Conservation (phyloP, 73 alveolate genomes). For the Halteria grandinella region DNA sequence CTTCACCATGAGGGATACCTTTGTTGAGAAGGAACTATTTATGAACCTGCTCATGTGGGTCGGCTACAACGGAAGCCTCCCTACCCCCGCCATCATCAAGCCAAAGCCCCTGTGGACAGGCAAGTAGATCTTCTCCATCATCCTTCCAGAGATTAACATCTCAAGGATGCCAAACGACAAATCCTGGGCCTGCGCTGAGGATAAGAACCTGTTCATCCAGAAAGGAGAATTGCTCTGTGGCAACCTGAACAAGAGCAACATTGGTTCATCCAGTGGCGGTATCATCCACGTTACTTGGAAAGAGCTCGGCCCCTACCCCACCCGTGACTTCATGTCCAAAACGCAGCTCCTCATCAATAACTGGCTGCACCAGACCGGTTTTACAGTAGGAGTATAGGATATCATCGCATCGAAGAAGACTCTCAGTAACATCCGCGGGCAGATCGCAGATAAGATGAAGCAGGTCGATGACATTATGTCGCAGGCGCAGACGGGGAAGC, state of each 20-base stretch:
- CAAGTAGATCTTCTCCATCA: conserved; percentile 93
- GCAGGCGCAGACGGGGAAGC: conserved; percentile 91
- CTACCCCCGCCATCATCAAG: conserved; percentile 97
- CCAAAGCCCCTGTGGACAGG: conserved; percentile 99
- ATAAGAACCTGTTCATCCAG: conserved; percentile 81
- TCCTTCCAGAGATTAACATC: conserved; percentile 90
- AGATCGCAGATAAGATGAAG: too few relatives aligned
- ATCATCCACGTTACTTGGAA: conserved; percentile 89
- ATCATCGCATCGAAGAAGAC: conserved; percentile 85
- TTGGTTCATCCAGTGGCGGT: conserved; percentile 92
- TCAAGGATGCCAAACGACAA: conserved; percentile 53
- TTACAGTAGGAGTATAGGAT: conserved; percentile 95
- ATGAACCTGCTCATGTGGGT: conserved; percentile 98
- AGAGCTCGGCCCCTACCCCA: conserved; percentile 88
- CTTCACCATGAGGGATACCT: conserved; percentile 95
- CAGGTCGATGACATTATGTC: conserved; percentile 62
- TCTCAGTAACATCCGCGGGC: conserved; percentile 66
- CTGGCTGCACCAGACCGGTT: conserved; percentile 90
- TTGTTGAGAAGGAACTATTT: conserved; percentile 89
- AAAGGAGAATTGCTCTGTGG: conserved; percentile 96
- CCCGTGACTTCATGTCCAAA: conserved; percentile 86
- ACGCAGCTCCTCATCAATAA: conserved; percentile 93
- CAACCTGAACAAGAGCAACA: conserved; percentile 91
- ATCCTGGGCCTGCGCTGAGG: conserved; percentile 59
- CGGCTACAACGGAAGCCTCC: conserved; percentile 94